Evolutionary conservation across 345 rosid species (phyloP).

Genomic region (Lumnitzera racemosa): DNA sequence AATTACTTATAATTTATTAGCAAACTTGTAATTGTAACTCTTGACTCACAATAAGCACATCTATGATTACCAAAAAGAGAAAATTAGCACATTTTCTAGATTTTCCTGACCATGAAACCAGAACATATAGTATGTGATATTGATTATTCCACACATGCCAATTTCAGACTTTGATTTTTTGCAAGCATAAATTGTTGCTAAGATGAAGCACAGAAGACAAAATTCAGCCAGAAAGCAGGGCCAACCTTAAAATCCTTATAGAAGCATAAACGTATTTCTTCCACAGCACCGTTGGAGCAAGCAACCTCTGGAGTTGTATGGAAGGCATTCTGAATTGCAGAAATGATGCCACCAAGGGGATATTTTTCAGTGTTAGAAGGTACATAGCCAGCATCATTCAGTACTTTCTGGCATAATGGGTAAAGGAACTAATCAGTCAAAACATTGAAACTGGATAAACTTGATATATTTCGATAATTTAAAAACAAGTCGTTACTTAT

Average conservation of each 20-base stretch:
- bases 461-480: too few species aligned
- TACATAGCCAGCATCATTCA: constrained; percentile 77
- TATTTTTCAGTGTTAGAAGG: constrained; percentile 84
- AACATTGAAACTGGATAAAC: background rate
- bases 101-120: too few species aligned
- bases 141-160: background rate
- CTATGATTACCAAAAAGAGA: too few species aligned
- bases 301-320: constrained; percentile 56
- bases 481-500: too few species aligned
- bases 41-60: too few species aligned
- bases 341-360: constrained; percentile 80
- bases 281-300: constrained; percentile 62
- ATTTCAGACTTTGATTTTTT: background rate
- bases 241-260: constrained; percentile 79
- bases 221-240: constrained; percentile 3
- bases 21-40: too few species aligned
- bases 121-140: background rate
- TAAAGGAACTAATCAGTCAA: constrained; percentile 1
- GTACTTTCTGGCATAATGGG: constrained; percentile 46
- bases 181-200: background rate
- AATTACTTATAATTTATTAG: too few species aligned
- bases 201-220: background rate
- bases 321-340: constrained; percentile 86
- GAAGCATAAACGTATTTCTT: constrained; percentile 80
- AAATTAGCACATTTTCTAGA: too few species aligned